Percentiles rank a stretch among this genome's conserved stretches.
Evolutionary conservation across 2,329 filamentous ascomycete species (phyloP).

Genomic region (Fulvia fulva): DNA sequence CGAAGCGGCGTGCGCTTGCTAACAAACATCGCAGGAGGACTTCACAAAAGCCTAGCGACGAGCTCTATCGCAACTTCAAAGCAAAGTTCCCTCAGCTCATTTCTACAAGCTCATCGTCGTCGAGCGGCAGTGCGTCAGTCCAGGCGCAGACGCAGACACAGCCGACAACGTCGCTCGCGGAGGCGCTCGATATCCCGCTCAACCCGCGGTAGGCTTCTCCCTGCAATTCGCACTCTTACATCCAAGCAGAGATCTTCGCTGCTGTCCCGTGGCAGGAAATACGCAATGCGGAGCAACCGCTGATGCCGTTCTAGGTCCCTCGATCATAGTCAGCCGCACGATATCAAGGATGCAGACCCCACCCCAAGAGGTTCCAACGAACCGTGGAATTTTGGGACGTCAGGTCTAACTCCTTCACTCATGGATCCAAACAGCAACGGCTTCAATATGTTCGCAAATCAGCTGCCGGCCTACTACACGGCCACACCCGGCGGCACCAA

Average conservation of each 20-base stretch:
- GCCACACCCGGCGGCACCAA: slow-evolving; percentile 78
- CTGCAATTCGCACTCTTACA: slow-evolving; percentile 11
- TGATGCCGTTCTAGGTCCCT: slow-evolving; percentile 19
- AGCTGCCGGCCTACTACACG: slow-evolving; percentile 79
- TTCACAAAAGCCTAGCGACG: slow-evolving; percentile 80
- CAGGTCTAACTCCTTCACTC: slow-evolving; percentile 73
- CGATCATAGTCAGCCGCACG: slow-evolving; percentile 23
- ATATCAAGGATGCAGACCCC: slow-evolving; percentile 71
- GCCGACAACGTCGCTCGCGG: slow-evolving; percentile 38
- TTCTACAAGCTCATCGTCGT: slow-evolving; percentile 23
- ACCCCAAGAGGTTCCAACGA: slow-evolving; percentile 78
- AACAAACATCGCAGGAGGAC: slow-evolving; percentile 40
- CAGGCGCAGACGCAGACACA: slow-evolving; percentile 37
- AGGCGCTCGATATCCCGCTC: slow-evolving; percentile 46
- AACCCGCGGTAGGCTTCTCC: slow-evolving; percentile 40
- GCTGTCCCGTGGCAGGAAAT: slow-evolving; percentile 18
- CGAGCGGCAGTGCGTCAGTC: slow-evolving; percentile 33
- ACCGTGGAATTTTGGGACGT: slow-evolving; percentile 58
- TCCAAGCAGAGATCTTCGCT: slow-evolving; percentile 16
- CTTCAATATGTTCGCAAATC: slow-evolving; percentile 75
- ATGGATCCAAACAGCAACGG: slow-evolving; percentile 81
- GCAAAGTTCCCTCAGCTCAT: slow-evolving; percentile 74
- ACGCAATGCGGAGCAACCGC: slow-evolving; percentile 2
- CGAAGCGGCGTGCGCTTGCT: slow-evolving; percentile 10
- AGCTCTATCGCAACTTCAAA: slow-evolving; percentile 79